These are phyloP conservation scores for Myriosclerotinia scirpicola DNA, from an alignment of 2,329 filamentous ascomycete genomes.

Conservation along the genomic window DNA sequence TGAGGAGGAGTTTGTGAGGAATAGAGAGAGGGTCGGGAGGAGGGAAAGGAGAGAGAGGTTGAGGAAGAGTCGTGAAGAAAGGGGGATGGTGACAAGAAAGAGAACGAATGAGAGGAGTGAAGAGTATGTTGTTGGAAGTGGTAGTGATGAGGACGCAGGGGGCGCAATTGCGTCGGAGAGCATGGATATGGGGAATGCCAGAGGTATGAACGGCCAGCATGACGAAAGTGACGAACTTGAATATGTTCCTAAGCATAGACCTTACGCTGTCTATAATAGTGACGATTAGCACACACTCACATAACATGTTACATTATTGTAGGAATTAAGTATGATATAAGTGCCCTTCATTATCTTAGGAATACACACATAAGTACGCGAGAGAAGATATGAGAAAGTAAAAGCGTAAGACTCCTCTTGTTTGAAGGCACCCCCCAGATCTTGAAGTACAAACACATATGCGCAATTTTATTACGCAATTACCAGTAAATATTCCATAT, in stretches of 20 bases:
- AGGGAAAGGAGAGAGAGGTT: slow-evolving; percentile 21
- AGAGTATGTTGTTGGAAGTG: slow-evolving; percentile 13
- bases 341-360: slow-evolving; percentile 22
- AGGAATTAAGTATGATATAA: slow-evolving; percentile 9
- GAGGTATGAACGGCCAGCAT: background rate
- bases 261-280: slow-evolving; percentile 23
- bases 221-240: background rate
- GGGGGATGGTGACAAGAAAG: background rate
- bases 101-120: background rate
- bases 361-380: slow-evolving; percentile 16
- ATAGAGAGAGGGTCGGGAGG: slow-evolving; percentile 28
- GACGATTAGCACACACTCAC: slow-evolving; percentile 5
- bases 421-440: slow-evolving; percentile 9
- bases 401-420: slow-evolving; percentile 12
- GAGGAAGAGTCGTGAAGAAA: background rate
- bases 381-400: slow-evolving; percentile 7
- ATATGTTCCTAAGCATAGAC: slow-evolving; percentile 1
- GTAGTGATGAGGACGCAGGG: slow-evolving; percentile 20
- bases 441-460: slow-evolving; percentile 18
- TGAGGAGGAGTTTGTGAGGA: slow-evolving; percentile 33
- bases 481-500: slow-evolving; percentile 30
- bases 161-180: background rate
- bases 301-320: background rate
- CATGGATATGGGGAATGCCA: background rate
- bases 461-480: slow-evolving; percentile 20